A percentile compares a stretch with the other conserved stretches of the same genome.
phyloP scores from a whole-genome alignment of 2,329 filamentous ascomycete species.

The Arthrobotrys sphaeroides region DNA sequence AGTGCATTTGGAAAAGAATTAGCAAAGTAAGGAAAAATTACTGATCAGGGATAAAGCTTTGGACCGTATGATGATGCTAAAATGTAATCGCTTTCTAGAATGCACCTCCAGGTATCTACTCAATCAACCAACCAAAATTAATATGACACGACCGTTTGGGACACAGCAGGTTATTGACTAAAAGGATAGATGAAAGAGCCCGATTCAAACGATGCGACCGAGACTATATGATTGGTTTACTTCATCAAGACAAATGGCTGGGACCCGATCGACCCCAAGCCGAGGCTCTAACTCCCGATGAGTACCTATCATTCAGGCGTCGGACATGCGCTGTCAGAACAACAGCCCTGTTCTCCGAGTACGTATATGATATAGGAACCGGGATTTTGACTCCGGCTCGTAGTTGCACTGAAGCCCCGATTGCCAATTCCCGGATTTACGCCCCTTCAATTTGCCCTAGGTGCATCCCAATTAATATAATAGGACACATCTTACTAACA shows the following conservation, averaged over 20 bases:
- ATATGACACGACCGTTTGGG: no score
- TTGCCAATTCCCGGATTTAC: no score
- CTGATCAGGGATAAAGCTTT: constrained; percentile 35
- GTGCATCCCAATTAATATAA: no score
- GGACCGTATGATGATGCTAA: no score
- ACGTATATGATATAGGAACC: background rate
- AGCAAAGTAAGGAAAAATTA: constrained; percentile 51
- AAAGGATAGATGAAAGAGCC: background rate
- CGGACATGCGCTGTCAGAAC: background rate
- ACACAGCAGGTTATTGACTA: background rate
- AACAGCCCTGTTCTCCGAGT: background rate
- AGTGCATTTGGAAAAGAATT: constrained; percentile 58
- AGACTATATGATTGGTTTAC: constrained; percentile 2
- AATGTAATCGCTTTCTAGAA: background rate
- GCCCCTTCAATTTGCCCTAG: no score
- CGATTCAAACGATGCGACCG: background rate
- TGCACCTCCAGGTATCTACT: background rate
- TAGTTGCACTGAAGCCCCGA: no score
- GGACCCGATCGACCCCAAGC: background rate
- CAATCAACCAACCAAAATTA: no score
- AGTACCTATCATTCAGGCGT: background rate
- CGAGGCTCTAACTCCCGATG: background rate
- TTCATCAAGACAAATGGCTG: background rate
- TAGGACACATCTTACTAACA: no score
- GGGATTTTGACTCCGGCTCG: no score